Evolutionary conservation across 2,329 filamentous ascomycete genomes (phyloP).

Genomic region (Calonectria pseudoreteaudii): DNA sequence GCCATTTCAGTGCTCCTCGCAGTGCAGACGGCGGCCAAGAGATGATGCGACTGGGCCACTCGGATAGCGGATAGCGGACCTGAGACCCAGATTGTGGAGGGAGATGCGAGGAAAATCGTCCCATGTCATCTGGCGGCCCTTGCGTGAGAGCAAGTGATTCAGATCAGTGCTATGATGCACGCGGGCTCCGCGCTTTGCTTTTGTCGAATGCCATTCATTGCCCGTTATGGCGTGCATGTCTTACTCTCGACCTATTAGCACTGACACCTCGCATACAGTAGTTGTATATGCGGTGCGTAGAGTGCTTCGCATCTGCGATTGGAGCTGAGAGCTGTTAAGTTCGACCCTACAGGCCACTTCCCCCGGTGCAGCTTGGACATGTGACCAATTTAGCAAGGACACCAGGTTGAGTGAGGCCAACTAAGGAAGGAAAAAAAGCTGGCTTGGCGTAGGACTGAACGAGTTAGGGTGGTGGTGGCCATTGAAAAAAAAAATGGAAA

Average conservation of each 20-base stretch:
- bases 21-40: neutral
- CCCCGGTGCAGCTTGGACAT: neutral
- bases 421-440: neutral
- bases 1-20: neutral
- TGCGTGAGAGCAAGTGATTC: conserved; percentile 2
- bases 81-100: conserved; percentile 17
- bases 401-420: conserved; percentile 9
- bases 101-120: conserved; percentile 13
- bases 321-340: neutral
- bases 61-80: conserved; percentile 13
- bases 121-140: conserved; percentile 9
- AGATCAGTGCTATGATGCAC: conserved; percentile 3
- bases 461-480: neutral
- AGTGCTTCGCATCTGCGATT: neutral
- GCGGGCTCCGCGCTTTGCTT: conserved; percentile 1
- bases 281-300: neutral
- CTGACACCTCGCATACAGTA: neutral
- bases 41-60: conserved; percentile 17
- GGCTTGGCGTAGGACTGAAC: neutral
- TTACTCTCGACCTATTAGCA: neutral
- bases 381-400: conserved; percentile 6
- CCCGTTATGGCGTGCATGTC: neutral
- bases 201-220: neutral
- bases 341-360: neutral
- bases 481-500: conserved; percentile 1